phyloP scores from a whole-genome alignment of 306 rosid genomes.

The Citrullus mucosospermus region DNA sequence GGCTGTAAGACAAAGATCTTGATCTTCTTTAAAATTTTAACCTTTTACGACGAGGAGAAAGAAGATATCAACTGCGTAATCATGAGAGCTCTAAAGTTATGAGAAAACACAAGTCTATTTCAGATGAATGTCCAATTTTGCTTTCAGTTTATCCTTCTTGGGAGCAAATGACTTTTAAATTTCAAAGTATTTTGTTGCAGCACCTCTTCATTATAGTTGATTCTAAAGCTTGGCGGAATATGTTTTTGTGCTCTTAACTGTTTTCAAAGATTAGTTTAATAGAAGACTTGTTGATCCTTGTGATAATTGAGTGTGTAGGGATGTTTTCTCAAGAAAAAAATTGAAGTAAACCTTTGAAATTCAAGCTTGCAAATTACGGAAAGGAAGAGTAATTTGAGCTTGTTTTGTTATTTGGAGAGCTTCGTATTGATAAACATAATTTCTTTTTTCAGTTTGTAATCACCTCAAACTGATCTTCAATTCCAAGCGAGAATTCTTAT shows the following conservation, averaged over 20 bases:
- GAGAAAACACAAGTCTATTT: background rate
- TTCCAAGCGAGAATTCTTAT: background rate
- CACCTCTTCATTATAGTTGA: background rate
- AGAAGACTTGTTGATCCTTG: background rate
- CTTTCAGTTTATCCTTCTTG: background rate
- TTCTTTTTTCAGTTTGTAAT: background rate
- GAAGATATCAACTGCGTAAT: background rate
- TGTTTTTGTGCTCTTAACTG: background rate
- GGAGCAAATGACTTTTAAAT: background rate
- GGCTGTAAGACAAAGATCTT: background rate
- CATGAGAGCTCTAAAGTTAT: background rate
- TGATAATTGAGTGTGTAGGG: no score
- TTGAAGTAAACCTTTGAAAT: background rate
- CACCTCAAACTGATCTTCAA: background rate
- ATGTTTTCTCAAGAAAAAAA: background rate
- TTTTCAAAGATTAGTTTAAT: background rate
- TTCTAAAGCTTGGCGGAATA: background rate
- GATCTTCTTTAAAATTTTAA: background rate
- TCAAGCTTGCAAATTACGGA: no score
- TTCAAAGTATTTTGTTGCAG: background rate
- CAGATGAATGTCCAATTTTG: background rate
- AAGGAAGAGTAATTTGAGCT: background rate
- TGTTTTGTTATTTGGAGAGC: background rate
- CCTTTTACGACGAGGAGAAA: background rate
- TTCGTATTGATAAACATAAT: background rate